A percentile compares a stretch with the other conserved stretches of the same genome.
Evolutionary conservation across 441 rosid species (phyloP).

Genomic region (Breynia disticha): DNA sequence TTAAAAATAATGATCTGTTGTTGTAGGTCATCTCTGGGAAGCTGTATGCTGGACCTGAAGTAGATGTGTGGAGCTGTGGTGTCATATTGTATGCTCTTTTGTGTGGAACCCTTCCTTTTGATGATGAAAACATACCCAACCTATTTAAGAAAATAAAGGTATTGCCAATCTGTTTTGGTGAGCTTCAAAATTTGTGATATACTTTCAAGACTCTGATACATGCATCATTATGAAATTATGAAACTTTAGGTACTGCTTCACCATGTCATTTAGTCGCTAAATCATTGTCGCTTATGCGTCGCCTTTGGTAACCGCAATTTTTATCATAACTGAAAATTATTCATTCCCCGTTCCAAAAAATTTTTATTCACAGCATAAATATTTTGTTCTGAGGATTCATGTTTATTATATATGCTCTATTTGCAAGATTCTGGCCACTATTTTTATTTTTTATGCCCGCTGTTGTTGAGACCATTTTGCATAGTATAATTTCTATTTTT

Average conservation of each 20-base stretch:
- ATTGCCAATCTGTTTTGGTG: background rate
- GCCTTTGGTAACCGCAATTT: background rate
- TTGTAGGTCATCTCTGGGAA: conserved; percentile 70
- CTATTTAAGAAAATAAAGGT: conserved; percentile 84
- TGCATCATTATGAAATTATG: too few relatives aligned
- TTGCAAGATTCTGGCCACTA: background rate
- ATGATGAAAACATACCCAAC: conserved; percentile 74
- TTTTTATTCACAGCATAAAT: background rate
- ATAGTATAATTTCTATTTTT: too few relatives aligned
- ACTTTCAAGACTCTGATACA: background rate
- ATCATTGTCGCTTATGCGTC: background rate
- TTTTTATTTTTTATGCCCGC: too few relatives aligned
- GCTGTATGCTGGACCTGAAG: conserved; percentile 77
- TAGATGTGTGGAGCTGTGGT: conserved; percentile 76
- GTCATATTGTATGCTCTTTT: conserved; percentile 69
- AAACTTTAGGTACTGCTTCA: too few relatives aligned
- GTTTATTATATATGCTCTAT: background rate
- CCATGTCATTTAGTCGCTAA: too few relatives aligned
- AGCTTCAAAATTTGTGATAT: background rate
- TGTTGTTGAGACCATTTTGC: too few relatives aligned
- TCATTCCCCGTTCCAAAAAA: too few relatives aligned
- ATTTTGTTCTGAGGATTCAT: background rate
- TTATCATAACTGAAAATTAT: background rate
- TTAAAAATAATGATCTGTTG: background rate
- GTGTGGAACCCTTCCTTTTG: conserved; percentile 74